phyloP scores from a whole-genome alignment of 2,329 filamentous ascomycete genomes.

The Alternaria hordeiaustralica region DNA sequence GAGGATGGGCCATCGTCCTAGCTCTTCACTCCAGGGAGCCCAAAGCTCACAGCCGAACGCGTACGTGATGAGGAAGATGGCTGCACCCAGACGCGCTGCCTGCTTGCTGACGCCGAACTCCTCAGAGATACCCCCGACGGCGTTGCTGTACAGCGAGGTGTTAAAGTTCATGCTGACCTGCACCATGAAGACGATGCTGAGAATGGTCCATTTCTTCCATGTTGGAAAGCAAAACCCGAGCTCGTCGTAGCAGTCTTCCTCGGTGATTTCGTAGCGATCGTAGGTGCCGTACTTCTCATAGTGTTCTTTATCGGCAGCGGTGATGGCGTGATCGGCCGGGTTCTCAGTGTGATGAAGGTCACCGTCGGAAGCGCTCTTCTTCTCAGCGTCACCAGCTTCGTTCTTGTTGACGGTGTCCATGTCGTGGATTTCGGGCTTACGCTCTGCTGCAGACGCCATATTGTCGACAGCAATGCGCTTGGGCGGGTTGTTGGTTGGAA shows the following conservation, averaged over 20 bases:
- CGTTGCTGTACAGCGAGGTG: conserved; percentile 63
- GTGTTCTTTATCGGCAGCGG: conserved; percentile 34
- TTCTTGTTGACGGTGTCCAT: conserved; percentile 21
- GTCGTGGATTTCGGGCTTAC: conserved; percentile 24
- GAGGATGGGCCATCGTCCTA: conserved; percentile 77
- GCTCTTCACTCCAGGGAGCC: conserved; percentile 86
- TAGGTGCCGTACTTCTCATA: conserved; percentile 47
- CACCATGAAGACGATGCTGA: conserved; percentile 60
- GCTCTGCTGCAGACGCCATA: conserved; percentile 26
- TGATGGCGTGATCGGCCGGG: conserved; percentile 16
- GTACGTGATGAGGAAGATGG: conserved; percentile 80
- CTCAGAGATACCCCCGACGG: conserved; percentile 59
- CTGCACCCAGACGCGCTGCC: conserved; percentile 74
- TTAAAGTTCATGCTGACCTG: conserved; percentile 67
- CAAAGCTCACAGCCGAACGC: conserved; percentile 88
- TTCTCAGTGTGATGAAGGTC: conserved; percentile 28
- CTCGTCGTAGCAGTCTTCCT: conserved; percentile 58
- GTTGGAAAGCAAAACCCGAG: conserved; percentile 58
- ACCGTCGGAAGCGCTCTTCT: conserved; percentile 32
- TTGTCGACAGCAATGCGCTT: conserved; percentile 4
- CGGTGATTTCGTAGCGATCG: conserved; percentile 57
- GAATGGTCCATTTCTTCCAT: conserved; percentile 62
- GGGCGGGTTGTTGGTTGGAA: background rate
- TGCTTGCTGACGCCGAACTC: conserved; percentile 73
- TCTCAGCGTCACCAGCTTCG: conserved; percentile 24